Evolutionary conservation across 345 rosid species (phyloP).

Genomic region (Corchorus olitorius): DNA sequence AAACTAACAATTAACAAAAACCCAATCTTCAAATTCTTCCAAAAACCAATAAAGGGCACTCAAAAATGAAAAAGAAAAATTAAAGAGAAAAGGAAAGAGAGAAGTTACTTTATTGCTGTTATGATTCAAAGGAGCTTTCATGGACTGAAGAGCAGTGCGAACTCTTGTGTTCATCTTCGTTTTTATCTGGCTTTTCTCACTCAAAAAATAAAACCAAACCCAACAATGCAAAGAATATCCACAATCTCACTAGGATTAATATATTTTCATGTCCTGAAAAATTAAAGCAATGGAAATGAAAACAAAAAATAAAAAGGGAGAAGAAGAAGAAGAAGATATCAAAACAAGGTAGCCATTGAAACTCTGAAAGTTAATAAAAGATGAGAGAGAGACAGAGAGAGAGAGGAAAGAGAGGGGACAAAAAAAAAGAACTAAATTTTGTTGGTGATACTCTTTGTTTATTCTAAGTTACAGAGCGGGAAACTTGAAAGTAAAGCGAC

Average conservation of each 20-base stretch:
- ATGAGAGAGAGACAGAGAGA: constrained; percentile 1
- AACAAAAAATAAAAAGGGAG: neutral
- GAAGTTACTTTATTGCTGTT: constrained; percentile 50
- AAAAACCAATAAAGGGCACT: constrained; percentile 20
- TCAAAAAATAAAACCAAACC: constrained; percentile 29
- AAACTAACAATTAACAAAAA: neutral
- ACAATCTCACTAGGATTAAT: neutral
- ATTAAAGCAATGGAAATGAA: constrained; percentile 6
- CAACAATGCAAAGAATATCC: constrained; percentile 24
- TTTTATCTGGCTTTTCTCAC: constrained; percentile 23
- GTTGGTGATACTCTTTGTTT: constrained; percentile 9
- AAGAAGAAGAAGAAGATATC: neutral
- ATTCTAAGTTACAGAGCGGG: constrained; percentile 55
- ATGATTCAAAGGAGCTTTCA: constrained; percentile 64
- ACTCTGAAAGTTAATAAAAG: constrained; percentile 5
- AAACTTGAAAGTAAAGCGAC: constrained; percentile 62
- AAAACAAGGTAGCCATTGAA: neutral
- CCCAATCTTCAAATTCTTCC: neutral
- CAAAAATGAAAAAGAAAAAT: constrained; percentile 14
- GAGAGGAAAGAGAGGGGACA: neutral
- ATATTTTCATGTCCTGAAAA: constrained; percentile 27
- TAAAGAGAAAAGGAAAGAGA: constrained; percentile 10
- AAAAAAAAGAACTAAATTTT: neutral
- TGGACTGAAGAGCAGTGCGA: constrained; percentile 65
- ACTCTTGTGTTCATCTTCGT: constrained; percentile 70